Evolutionary conservation across 805 yeast genomes (phyloP).

Genomic region (Candida sithepensis): DNA sequence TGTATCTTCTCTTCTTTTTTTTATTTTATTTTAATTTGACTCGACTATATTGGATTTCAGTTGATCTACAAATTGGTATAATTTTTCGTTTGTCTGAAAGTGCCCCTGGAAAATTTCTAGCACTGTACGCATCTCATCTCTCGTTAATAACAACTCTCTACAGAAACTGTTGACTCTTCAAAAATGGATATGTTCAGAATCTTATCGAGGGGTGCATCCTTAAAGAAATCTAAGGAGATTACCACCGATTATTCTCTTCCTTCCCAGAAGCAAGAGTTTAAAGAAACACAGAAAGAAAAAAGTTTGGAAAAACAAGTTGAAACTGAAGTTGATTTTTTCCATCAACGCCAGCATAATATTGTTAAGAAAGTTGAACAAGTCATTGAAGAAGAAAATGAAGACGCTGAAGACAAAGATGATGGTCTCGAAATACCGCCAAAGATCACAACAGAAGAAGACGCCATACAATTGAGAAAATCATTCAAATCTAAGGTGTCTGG

Average conservation of each 20-base stretch:
- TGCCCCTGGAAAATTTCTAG: too few species aligned
- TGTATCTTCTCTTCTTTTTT: too few species aligned
- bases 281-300: constrained; percentile 34
- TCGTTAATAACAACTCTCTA: too few species aligned
- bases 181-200: constrained; percentile 86
- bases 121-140: too few species aligned
- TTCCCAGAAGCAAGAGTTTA: constrained; percentile 16
- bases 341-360: constrained; percentile 41
- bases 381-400: constrained; percentile 29
- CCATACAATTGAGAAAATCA: constrained; percentile 53
- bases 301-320: constrained; percentile 50
- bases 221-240: constrained; percentile 53
- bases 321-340: constrained; percentile 82
- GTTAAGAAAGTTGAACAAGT: constrained; percentile 18
- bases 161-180: neutral
- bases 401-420: constrained; percentile 25
- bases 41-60: neutral
- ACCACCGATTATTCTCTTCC: constrained; percentile 40
- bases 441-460: constrained; percentile 56
- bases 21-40: neutral
- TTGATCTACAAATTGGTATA: too few species aligned
- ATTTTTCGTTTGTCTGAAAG: too few species aligned
- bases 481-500: constrained; percentile 74
- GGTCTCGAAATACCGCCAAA: constrained; percentile 23
- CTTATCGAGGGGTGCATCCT: constrained; percentile 78